These are phyloP conservation scores for Calocybe gangraenosa DNA, from an alignment of 768 basidiomycete genomes.

Conservation along the genomic window DNA sequence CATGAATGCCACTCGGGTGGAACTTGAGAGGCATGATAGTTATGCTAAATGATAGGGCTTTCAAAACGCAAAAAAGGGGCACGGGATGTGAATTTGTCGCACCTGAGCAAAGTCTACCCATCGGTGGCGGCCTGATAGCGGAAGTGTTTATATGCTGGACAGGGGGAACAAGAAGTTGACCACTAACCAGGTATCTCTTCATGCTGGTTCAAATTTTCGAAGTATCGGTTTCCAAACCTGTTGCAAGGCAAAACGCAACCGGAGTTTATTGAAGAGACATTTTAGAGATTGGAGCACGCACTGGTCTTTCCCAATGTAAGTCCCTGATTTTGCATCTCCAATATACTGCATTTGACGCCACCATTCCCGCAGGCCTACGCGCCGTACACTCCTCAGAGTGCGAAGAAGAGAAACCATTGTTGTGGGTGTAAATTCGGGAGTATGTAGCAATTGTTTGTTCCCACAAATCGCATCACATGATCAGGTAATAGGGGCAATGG, in stretches of 20 bases:
- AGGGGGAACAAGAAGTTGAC: not conserved
- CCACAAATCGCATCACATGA: too few species aligned
- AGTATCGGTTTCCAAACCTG: conserved; percentile 94
- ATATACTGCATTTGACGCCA: conserved; percentile 92
- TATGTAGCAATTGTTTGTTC: not conserved
- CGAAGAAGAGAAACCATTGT: conserved; percentile 70
- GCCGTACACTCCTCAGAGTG: conserved; percentile 71
- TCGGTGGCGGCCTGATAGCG: conserved; percentile 76
- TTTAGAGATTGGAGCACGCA: conserved; percentile 36
- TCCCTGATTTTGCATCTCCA: conserved; percentile 88
- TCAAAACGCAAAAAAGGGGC: too few species aligned
- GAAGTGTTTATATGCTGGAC: conserved; percentile 4
- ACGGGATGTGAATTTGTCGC: too few species aligned
- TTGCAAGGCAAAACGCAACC: not conserved
- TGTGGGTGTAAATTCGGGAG: not conserved
- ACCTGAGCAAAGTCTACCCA: conserved; percentile 96
- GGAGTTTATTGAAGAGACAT: not conserved
- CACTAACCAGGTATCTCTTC: conserved; percentile 84
- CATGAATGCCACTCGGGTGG: conserved; percentile 98
- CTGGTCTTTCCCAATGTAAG: conserved; percentile 76
- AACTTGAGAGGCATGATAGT: conserved; percentile 89
- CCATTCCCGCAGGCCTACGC: conserved; percentile 81
- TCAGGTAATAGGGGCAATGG: too few species aligned
- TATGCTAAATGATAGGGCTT: conserved; percentile 44
- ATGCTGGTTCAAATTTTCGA: conserved; percentile 81